These are phyloP conservation scores for Thelephora ganbajun DNA, from an alignment of 768 basidiomycete genomes.

Conservation along the genomic window DNA sequence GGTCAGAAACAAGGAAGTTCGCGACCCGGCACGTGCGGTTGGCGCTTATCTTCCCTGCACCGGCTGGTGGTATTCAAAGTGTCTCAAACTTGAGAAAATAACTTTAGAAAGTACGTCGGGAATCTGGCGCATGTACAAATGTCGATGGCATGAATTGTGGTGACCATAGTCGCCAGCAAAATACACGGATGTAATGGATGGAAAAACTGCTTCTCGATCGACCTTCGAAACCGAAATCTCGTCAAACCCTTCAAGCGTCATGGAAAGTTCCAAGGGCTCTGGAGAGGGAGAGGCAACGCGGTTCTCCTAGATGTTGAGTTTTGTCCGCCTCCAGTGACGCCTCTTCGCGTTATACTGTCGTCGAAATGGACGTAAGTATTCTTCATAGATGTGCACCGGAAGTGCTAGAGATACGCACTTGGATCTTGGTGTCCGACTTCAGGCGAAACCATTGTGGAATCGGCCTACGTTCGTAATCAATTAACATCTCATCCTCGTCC, in stretches of 20 bases:
- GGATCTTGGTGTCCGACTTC: conserved; percentile 92
- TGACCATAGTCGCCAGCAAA: too few species aligned
- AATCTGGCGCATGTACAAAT: too few species aligned
- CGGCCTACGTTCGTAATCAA: conserved; percentile 36
- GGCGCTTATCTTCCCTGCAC: neutral
- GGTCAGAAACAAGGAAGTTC: too few species aligned
- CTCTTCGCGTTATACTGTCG: conserved; percentile 84
- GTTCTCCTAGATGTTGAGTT: conserved; percentile 77
- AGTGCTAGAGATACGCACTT: conserved; percentile 32
- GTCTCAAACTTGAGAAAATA: too few species aligned
- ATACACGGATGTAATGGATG: conserved; percentile 7
- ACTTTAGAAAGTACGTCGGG: too few species aligned
- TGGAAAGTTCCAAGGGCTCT: neutral
- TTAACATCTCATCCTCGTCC: neutral
- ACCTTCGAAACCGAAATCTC: neutral
- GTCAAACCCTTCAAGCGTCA: too few species aligned
- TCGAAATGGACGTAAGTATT: neutral
- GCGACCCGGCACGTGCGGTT: too few species aligned
- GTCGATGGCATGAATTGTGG: too few species aligned
- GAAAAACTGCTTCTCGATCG: neutral
- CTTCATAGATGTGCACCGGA: neutral
- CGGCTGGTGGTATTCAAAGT: too few species aligned
- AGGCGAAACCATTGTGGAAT: conserved; percentile 99
- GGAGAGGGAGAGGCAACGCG: neutral
- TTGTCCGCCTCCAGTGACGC: conserved; percentile 98